These are phyloP conservation scores for Sarocladium brachiariae DNA, from an alignment of 2,329 filamentous ascomycete species.

Conservation along the genomic window DNA sequence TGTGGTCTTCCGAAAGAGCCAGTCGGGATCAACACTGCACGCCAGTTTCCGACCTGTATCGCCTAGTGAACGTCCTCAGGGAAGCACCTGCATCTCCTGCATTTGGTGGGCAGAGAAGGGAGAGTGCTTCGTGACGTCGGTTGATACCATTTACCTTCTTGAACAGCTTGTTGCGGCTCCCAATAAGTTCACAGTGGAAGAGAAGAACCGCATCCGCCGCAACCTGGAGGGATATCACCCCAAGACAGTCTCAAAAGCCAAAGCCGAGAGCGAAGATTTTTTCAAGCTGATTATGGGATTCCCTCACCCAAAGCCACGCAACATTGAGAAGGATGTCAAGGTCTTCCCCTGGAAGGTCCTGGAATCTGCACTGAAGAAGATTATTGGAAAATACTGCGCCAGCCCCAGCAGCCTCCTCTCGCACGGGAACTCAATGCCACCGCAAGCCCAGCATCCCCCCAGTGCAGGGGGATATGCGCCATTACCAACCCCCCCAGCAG, in stretches of 20 bases:
- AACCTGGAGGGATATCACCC: constrained; percentile 94
- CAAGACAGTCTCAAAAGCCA: constrained; percentile 86
- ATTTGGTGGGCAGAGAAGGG: constrained; percentile 93
- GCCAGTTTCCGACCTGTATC: constrained; percentile 74
- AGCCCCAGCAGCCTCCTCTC: constrained; percentile 34
- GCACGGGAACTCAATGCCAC: constrained; percentile 33
- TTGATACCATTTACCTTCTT: constrained; percentile 92
- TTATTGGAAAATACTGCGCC: constrained; percentile 89
- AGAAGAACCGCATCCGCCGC: constrained; percentile 95
- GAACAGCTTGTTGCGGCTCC: constrained; percentile 75
- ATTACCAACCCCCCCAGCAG: constrained; percentile 38
- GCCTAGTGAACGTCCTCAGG: constrained; percentile 69
- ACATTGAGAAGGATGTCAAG: constrained; percentile 99
- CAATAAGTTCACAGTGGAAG: constrained; percentile 84
- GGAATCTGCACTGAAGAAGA: constrained; percentile 84
- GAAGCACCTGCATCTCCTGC: constrained; percentile 93
- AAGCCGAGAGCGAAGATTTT: constrained; percentile 88
- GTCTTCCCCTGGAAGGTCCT: constrained; percentile 96
- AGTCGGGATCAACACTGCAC: constrained; percentile 74
- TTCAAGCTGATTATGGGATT: constrained; percentile 99
- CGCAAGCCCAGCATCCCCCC: constrained; percentile 19
- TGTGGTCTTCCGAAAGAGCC: constrained; percentile 79
- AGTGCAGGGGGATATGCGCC: constrained; percentile 27
- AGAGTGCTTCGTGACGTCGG: constrained; percentile 90
- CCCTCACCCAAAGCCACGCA: constrained; percentile 86